Base-by-base conservation (phyloP, 148 eudicot genomes). In the Fagopyrum homotropicum region DNA sequence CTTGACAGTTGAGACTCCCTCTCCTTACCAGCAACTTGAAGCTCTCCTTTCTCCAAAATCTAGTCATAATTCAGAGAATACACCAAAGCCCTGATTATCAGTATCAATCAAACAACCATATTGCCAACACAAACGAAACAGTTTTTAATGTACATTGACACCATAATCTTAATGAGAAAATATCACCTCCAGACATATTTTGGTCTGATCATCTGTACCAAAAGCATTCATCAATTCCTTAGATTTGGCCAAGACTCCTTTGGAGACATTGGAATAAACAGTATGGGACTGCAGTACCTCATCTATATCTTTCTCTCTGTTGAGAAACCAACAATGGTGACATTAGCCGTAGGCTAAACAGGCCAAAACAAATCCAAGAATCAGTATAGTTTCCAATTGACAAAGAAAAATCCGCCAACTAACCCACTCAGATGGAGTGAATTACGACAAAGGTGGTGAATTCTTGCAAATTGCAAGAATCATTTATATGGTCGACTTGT, bases 41-140 rank as follows among this genome's bases (percentile, higher is more conserved):
- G 92, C 85, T 94, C 98, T 73, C 98, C 98, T 88, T 94, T 94
- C 59, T 94, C 98, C 88, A 94, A 81, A 82, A 94, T 94, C 98
- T 94, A 77, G 30, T 66, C 9, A 66, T 40, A 66, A 43, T 49
- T 49, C 52, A 8, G 6, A 49, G 6, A 43, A 66, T 45, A 66
- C 40, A 66, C 46, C 19, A 66, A 66, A 66, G 9, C 71, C 46
- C 71, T 6, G 6, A 12, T 26, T 5, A 66, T 66, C 47, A 40
- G 71, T 14, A 66, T 14, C 71, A 66, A 66, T 5, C 47, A 64
- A 64, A 35, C 45, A 64, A 64, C 14, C 69, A 43, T 70, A 6
- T 47, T 3, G 16, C 29, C 46, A 15, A 6, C 5, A 30, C n/a
- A 68, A 68, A 66, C 30, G 45, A 29, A 69, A 9, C 4, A 0